Evolutionary conservation across 306 rosid genomes (phyloP).

Genomic region (Gleditsia sinensis): DNA sequence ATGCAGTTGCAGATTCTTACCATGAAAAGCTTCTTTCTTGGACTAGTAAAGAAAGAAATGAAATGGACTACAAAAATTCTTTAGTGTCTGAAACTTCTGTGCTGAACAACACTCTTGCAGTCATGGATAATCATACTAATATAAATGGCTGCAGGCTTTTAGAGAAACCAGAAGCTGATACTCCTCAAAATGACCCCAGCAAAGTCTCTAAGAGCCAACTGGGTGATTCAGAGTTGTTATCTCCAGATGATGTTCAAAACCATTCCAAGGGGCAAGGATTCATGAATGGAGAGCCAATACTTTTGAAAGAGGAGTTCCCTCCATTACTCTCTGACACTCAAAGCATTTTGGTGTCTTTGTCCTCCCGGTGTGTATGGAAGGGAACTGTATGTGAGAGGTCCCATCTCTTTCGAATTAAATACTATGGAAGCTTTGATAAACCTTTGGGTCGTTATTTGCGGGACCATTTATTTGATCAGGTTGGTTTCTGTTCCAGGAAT

Average conservation of each 20-base stretch:
- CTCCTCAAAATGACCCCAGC: conserved; percentile 41
- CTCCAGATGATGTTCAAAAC: conserved; percentile 49
- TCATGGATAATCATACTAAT: conserved; percentile 39
- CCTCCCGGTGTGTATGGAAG: conserved; percentile 97
- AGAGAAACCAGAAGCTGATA: conserved; percentile 42
- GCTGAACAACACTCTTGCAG: conserved; percentile 31
- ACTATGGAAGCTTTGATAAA: conserved; percentile 92
- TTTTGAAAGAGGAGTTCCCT: conserved; percentile 75
- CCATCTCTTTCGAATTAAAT: conserved; percentile 91
- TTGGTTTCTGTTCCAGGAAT: conserved; percentile 38
- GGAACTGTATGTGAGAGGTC: conserved; percentile 97
- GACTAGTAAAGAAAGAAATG: conserved; percentile 39
- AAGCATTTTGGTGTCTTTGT: conserved; percentile 93
- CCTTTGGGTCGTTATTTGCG: conserved; percentile 89
- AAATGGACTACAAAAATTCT: conserved; percentile 35
- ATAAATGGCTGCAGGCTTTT: conserved; percentile 38
- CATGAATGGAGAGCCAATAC: conserved; percentile 47
- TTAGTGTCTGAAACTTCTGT: conserved; percentile 41
- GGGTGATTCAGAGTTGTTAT: conserved; percentile 38
- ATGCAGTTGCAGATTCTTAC: conserved; percentile 46
- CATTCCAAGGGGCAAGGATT: conserved; percentile 37
- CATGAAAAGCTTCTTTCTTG: conserved; percentile 36
- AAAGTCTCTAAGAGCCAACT: conserved; percentile 43
- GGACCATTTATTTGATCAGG: conserved; percentile 97
- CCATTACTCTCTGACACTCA: conserved; percentile 91